Percentiles rank a stretch among this genome's conserved stretches.
These are phyloP conservation scores for Aspergillus sp. DNA, from an alignment of 2,329 filamentous ascomycete genomes.

Conservation along the genomic window DNA sequence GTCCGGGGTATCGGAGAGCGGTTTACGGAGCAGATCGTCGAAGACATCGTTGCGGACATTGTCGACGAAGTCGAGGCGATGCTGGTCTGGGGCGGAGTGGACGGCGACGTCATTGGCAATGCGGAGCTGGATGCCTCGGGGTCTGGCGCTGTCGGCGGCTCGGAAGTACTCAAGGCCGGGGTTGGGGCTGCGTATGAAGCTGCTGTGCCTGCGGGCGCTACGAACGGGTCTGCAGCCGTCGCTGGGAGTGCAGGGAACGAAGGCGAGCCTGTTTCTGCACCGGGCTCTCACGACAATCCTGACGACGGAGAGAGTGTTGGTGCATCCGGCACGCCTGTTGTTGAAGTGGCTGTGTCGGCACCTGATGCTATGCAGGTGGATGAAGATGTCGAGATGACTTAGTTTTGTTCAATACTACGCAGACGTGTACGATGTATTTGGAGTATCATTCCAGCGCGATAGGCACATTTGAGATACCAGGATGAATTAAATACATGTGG, in stretches of 20 bases:
- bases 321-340: conserved; percentile 21
- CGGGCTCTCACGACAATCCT: conserved; percentile 11
- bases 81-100: conserved; percentile 61
- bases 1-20: conserved; percentile 68
- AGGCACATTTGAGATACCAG: not conserved
- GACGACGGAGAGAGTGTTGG: conserved; percentile 27
- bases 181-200: conserved; percentile 32
- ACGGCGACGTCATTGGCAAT: conserved; percentile 33
- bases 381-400: conserved; percentile 33
- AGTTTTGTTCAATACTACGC: not conserved
- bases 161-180: conserved; percentile 32
- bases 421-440: not conserved
- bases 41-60: conserved; percentile 90
- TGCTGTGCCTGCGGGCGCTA: conserved; percentile 12
- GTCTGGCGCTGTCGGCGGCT: conserved; percentile 28
- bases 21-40: conserved; percentile 89
- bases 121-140: conserved; percentile 24
- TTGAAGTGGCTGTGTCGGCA: conserved; percentile 13
- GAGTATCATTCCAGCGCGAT: not conserved
- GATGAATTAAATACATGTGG: not conserved
- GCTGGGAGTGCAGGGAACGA: conserved; percentile 22
- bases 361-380: conserved; percentile 17
- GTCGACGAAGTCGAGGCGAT: conserved; percentile 80
- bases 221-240: not conserved
- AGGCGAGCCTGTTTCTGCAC: conserved; percentile 11